Percentiles rank a stretch among this genome's conserved stretches.
Evolutionary conservation across 2,329 filamentous ascomycete genomes (phyloP).

Genomic region (Cytospora schulzeri): DNA sequence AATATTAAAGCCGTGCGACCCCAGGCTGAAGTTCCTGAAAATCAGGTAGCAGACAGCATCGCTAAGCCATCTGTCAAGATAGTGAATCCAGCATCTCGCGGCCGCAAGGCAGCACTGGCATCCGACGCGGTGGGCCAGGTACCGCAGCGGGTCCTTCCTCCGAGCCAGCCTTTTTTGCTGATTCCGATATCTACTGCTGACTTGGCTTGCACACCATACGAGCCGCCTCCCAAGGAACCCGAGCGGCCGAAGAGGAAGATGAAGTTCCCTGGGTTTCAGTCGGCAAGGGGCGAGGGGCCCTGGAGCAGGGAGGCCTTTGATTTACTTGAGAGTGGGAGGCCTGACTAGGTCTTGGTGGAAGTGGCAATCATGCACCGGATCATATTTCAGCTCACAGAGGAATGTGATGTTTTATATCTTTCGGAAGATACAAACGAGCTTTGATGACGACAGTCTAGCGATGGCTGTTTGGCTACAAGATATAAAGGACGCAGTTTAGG

Average conservation of each 20-base stretch:
- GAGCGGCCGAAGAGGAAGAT: slow-evolving; percentile 33
- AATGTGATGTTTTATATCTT: neutral
- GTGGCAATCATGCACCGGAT: no score
- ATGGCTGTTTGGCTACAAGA: neutral
- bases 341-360: slow-evolving; percentile 34
- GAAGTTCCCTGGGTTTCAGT: slow-evolving; percentile 48
- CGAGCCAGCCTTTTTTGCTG: slow-evolving; percentile 29
- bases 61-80: slow-evolving; percentile 32
- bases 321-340: slow-evolving; percentile 63
- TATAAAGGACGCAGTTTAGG: neutral
- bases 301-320: slow-evolving; percentile 73
- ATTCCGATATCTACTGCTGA: slow-evolving; percentile 25
- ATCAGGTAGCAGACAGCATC: neutral
- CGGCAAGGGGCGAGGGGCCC: slow-evolving; percentile 56
- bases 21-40: neutral
- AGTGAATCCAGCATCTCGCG: slow-evolving; percentile 53
- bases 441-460: neutral
- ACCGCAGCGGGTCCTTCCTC: slow-evolving; percentile 46
- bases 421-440: neutral
- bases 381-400: neutral
- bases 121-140: slow-evolving; percentile 53
- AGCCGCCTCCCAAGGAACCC: slow-evolving; percentile 14
- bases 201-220: slow-evolving; percentile 29
- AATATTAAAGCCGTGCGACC: slow-evolving; percentile 5
- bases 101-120: slow-evolving; percentile 54